Conservation (phyloP, 345 rosid genomes). For the Sisymbrium altissimum region DNA sequence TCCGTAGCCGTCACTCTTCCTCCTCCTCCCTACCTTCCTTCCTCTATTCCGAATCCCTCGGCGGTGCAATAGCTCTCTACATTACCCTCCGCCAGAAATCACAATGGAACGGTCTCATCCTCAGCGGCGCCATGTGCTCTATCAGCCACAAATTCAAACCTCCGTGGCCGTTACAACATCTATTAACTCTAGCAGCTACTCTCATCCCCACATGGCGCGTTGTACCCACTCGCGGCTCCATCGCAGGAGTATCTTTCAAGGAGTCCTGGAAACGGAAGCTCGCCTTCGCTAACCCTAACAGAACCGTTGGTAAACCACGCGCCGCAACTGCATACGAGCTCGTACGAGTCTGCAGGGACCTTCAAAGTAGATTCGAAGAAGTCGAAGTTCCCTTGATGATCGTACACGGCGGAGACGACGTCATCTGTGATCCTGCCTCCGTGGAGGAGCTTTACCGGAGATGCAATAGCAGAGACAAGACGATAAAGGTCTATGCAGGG, state of each 20-base stretch:
- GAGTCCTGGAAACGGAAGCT: conserved; percentile 79
- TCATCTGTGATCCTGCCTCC: conserved; percentile 73
- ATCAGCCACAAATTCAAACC: conserved; percentile 87
- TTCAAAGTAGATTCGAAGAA: conserved; percentile 77
- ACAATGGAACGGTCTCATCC: conserved; percentile 72
- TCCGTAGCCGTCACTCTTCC: conserved; percentile 46
- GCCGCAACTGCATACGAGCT: conserved; percentile 89
- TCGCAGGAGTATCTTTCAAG: conserved; percentile 67
- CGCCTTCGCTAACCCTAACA: conserved; percentile 62
- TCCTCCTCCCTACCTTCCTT: conserved; percentile 56
- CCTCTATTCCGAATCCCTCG: conserved; percentile 84
- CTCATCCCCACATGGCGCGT: conserved; percentile 86
- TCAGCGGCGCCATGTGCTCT: conserved; percentile 96
- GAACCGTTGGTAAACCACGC: conserved; percentile 59
- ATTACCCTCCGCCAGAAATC: conserved; percentile 66
- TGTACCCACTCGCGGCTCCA: conserved; percentile 77
- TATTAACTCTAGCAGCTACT: conserved; percentile 51
- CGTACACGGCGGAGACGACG: conserved; percentile 77
- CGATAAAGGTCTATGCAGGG: conserved; percentile 61
- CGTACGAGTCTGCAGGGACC: conserved; percentile 61
- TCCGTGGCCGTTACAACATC: conserved; percentile 88
- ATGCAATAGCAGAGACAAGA: conserved; percentile 66
- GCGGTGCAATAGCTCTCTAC: conserved; percentile 86
- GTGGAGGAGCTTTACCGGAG: conserved; percentile 66
- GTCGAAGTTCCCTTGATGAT: conserved; percentile 74